Evolutionary conservation across 108 stramenopile genomes (phyloP).

Genomic region (Nannochloropsis salina): DNA sequence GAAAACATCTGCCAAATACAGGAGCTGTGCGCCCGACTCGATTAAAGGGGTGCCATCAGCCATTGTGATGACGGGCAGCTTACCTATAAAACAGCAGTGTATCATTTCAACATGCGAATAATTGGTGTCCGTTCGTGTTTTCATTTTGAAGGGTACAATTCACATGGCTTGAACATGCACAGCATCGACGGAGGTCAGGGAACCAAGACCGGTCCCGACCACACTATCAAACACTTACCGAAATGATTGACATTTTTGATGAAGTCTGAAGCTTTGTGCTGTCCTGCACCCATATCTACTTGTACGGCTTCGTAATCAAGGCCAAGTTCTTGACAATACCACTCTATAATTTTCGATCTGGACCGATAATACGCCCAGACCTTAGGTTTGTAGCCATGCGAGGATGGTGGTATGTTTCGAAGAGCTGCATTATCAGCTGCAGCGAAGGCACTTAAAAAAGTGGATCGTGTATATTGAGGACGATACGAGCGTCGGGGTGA

Average conservation of each 20-base stretch:
- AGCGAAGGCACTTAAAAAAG: too few species aligned
- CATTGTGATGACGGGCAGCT: background rate
- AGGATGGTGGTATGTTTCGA: background rate
- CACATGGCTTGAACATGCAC: too few species aligned
- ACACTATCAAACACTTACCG: background rate
- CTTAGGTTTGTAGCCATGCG: background rate
- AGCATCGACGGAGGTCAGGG: too few species aligned
- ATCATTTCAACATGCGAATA: too few species aligned
- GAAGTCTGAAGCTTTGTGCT: background rate
- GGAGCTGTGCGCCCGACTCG: background rate
- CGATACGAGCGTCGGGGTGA: too few species aligned
- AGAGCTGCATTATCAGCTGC: too few species aligned
- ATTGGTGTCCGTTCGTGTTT: too few species aligned
- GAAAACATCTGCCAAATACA: slow-evolving; percentile 9
- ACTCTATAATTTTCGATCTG: slow-evolving; percentile 6
- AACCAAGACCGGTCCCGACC: too few species aligned
- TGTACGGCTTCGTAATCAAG: background rate
- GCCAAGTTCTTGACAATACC: background rate
- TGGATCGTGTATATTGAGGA: too few species aligned
- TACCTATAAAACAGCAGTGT: background rate
- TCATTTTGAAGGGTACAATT: too few species aligned
- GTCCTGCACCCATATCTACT: background rate
- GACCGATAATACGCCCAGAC: background rate
- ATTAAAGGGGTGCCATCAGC: slow-evolving; percentile 7
- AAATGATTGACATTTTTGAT: background rate